These are phyloP conservation scores for Trifolium fragiferum DNA, from an alignment of 306 rosid genomes.

Conservation along the genomic window DNA sequence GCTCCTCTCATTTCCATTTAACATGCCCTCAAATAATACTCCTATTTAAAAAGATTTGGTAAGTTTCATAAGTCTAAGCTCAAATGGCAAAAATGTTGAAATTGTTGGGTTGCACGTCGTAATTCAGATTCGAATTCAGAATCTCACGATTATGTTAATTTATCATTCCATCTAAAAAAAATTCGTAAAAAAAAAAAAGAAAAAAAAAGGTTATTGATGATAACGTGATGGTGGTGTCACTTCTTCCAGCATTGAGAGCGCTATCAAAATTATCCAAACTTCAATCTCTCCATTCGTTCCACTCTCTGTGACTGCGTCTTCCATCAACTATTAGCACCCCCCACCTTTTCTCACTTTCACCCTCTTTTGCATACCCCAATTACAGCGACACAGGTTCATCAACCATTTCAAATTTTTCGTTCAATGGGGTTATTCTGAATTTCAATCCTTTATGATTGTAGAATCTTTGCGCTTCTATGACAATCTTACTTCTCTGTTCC, in stretches of 20 bases:
- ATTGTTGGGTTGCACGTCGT: too few relatives aligned
- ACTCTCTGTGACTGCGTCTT: background rate
- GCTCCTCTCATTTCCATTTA: too few relatives aligned
- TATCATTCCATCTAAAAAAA: too few relatives aligned
- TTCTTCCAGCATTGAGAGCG: background rate
- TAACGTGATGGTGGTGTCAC: background rate
- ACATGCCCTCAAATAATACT: too few relatives aligned
- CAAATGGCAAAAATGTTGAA: too few relatives aligned
- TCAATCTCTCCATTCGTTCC: background rate
- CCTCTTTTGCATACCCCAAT: background rate
- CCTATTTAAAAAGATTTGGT: too few relatives aligned
- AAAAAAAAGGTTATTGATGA: background rate
- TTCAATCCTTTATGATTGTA: background rate
- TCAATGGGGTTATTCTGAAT: slow-evolving; percentile 29
- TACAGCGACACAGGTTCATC: slow-evolving; percentile 32
- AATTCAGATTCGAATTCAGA: too few relatives aligned
- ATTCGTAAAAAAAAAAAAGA: too few relatives aligned
- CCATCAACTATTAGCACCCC: background rate
- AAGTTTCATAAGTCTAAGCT: too few relatives aligned
- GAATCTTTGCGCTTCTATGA: slow-evolving; percentile 47
- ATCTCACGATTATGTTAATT: too few relatives aligned
- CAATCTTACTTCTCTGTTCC: slow-evolving; percentile 54
- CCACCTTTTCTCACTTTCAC: slow-evolving; percentile 7
- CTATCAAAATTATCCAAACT: background rate
- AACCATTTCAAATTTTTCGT: background rate